Percentiles rank a stretch among this genome's conserved stretches.
phyloP scores from a whole-genome alignment of 768 basidiomycete genomes.

The Zangia roseola region DNA sequence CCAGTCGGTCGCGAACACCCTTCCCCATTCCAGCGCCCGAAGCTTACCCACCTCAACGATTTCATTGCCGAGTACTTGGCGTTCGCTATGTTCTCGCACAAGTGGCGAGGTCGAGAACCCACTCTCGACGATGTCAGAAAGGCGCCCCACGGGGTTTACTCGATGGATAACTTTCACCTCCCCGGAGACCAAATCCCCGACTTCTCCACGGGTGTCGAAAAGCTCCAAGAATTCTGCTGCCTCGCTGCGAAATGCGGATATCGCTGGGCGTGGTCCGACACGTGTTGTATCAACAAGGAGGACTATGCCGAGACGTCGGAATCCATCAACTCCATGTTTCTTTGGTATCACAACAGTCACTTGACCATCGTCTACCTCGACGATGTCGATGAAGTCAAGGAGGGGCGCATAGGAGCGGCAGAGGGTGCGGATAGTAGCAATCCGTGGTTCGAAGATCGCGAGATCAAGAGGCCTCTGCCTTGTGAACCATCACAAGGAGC shows the following conservation, averaged over 20 bases:
- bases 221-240: slow-evolving; percentile 32
- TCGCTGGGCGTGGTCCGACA: slow-evolving; percentile 33
- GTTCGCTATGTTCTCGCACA: slow-evolving; percentile 29
- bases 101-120: slow-evolving; percentile 21
- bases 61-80: slow-evolving; percentile 23
- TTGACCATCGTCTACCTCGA: slow-evolving; percentile 30
- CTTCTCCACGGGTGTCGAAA: slow-evolving; percentile 5
- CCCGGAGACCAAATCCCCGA: neutral
- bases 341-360: slow-evolving; percentile 26
- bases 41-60: slow-evolving; percentile 1
- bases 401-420: slow-evolving; percentile 11
- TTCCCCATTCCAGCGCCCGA: neutral
- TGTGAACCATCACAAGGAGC: neutral
- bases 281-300: slow-evolving; percentile 28
- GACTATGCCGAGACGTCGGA: slow-evolving; percentile 25
- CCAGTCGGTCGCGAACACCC: neutral
- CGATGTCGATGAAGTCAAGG: slow-evolving; percentile 24
- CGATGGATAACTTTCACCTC: slow-evolving; percentile 4
- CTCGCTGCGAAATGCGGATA: slow-evolving; percentile 27
- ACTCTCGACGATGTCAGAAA: slow-evolving; percentile 16
- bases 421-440: neutral
- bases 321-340: slow-evolving; percentile 31
- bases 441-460: slow-evolving; percentile 16
- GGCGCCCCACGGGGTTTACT: slow-evolving; percentile 17
- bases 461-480: slow-evolving; percentile 17